These are phyloP conservation scores for Laburnicola sp. DNA, from an alignment of 2,329 filamentous ascomycete species.

Conservation along the genomic window DNA sequence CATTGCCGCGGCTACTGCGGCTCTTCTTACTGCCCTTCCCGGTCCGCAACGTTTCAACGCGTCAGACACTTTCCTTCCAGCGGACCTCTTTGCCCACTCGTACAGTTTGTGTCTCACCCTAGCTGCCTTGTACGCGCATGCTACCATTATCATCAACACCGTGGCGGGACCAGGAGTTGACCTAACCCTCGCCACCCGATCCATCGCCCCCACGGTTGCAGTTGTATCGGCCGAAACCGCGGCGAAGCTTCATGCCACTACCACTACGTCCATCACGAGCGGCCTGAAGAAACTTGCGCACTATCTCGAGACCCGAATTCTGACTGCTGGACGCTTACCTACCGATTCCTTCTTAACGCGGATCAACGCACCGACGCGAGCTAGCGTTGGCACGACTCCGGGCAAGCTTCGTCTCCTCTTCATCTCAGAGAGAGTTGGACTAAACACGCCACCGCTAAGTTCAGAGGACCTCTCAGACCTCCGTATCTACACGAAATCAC, in stretches of 20 bases:
- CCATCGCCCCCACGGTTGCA: constrained; percentile 78
- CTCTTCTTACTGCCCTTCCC: constrained; percentile 75
- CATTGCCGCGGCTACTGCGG: constrained; percentile 82
- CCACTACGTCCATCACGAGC: constrained; percentile 63
- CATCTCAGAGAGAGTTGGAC: constrained; percentile 71
- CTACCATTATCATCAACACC: constrained; percentile 85
- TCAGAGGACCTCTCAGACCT: constrained; percentile 75
- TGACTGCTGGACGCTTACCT: constrained; percentile 76
- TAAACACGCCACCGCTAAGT: constrained; percentile 64
- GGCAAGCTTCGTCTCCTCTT: constrained; percentile 82
- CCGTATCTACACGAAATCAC: constrained; percentile 76
- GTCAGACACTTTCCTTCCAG: constrained; percentile 81
- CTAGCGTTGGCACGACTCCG: constrained; percentile 62
- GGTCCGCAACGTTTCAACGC: constrained; percentile 71
- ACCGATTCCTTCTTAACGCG: constrained; percentile 64
- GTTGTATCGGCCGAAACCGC: constrained; percentile 76
- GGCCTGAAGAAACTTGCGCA: constrained; percentile 69
- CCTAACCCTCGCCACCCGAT: constrained; percentile 71
- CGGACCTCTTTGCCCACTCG: constrained; percentile 76
- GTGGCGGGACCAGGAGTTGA: constrained; percentile 75
- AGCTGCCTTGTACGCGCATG: constrained; percentile 79
- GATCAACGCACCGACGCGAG: constrained; percentile 63
- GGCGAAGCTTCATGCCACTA: constrained; percentile 66
- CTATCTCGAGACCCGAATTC: constrained; percentile 68
- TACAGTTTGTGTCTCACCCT: constrained; percentile 81